A percentile compares a stretch with the other conserved stretches of the same genome.
Evolutionary conservation across 2,329 filamentous ascomycete genomes (phyloP).

Genomic region (Alternaria hordeiaustralica): DNA sequence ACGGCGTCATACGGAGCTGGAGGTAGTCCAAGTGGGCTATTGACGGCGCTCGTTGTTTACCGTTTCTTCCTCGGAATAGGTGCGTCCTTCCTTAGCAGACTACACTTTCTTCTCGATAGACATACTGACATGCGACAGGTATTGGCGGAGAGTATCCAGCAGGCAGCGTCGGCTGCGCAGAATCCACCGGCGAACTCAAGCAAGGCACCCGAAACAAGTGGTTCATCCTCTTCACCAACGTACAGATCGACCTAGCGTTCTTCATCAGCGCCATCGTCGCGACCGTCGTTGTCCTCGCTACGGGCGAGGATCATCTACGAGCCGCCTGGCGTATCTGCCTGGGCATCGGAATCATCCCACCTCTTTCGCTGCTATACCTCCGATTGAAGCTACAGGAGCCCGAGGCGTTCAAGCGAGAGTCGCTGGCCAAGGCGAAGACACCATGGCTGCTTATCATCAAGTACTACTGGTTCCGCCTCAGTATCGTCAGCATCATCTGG

Average conservation of each 20-base stretch:
- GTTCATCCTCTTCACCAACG: conserved; percentile 83
- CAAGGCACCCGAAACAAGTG: conserved; percentile 82
- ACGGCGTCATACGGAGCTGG: conserved; percentile 78
- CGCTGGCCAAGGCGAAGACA: conserved; percentile 55
- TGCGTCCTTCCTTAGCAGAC: too few relatives aligned
- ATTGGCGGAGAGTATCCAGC: conserved; percentile 84
- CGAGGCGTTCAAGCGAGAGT: conserved; percentile 60
- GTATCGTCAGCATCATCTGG: conserved; percentile 63
- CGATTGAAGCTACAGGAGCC: conserved; percentile 61
- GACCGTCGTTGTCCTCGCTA: conserved; percentile 64
- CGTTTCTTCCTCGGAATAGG: conserved; percentile 75
- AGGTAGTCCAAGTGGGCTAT: conserved; percentile 72
- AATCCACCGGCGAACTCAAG: conserved; percentile 83
- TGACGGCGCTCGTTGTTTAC: conserved; percentile 80
- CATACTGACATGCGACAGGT: conserved; percentile 44
- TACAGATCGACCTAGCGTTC: conserved; percentile 85
- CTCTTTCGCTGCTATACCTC: conserved; percentile 63
- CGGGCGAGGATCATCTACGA: conserved; percentile 66
- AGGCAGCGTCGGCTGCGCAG: conserved; percentile 82
- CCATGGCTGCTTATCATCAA: conserved; percentile 54
- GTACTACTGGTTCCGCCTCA: conserved; percentile 63
- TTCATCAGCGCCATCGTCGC: conserved; percentile 81
- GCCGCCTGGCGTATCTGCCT: conserved; percentile 84
- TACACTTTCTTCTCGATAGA: background rate
- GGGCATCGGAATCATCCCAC: conserved; percentile 59